Evolutionary conservation across 805 yeast species (phyloP).

Genomic region (Sungouiozyma intestinalis): DNA sequence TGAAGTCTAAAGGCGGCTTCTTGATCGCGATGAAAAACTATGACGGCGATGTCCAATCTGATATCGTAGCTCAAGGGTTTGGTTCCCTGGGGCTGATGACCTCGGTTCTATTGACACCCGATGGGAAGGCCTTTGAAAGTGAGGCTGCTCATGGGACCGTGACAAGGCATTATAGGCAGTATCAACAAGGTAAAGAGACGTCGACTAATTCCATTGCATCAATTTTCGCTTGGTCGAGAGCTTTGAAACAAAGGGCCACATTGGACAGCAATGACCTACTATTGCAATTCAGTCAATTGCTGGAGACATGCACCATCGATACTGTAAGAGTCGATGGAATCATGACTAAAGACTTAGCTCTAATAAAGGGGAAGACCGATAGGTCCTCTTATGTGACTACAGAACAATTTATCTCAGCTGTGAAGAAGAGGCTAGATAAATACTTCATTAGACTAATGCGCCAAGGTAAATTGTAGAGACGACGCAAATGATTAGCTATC

Average conservation of each 20-base stretch:
- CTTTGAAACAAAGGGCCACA: slow-evolving; percentile 81
- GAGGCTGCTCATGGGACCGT: slow-evolving; percentile 99
- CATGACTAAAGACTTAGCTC: slow-evolving; percentile 94
- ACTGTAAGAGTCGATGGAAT: slow-evolving; percentile 74
- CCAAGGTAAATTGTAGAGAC: slow-evolving; percentile 1
- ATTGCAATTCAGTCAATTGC: slow-evolving; percentile 57
- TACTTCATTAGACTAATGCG: background rate
- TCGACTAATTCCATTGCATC: slow-evolving; percentile 96
- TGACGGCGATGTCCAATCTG: slow-evolving; percentile 97
- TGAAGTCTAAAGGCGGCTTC: slow-evolving; percentile 88
- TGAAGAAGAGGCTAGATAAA: slow-evolving; percentile 47
- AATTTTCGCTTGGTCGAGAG: slow-evolving; percentile 93
- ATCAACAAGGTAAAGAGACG: slow-evolving; percentile 92
- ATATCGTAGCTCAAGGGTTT: slow-evolving; percentile 94
- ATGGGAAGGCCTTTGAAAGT: slow-evolving; percentile 87
- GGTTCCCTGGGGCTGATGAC: slow-evolving; percentile 96
- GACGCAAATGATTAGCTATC: too few relatives aligned
- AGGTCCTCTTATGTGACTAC: slow-evolving; percentile 79
- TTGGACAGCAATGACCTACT: slow-evolving; percentile 81
- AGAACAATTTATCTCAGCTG: slow-evolving; percentile 80
- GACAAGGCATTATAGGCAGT: slow-evolving; percentile 91
- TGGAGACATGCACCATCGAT: slow-evolving; percentile 77
- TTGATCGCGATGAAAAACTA: slow-evolving; percentile 94
- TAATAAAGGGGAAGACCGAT: slow-evolving; percentile 77
- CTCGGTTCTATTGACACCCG: slow-evolving; percentile 88